A percentile compares a stretch with the other conserved stretches of the same genome.
Conservation (phyloP, 331 rosid species). For the Telfairia occidentalis region DNA sequence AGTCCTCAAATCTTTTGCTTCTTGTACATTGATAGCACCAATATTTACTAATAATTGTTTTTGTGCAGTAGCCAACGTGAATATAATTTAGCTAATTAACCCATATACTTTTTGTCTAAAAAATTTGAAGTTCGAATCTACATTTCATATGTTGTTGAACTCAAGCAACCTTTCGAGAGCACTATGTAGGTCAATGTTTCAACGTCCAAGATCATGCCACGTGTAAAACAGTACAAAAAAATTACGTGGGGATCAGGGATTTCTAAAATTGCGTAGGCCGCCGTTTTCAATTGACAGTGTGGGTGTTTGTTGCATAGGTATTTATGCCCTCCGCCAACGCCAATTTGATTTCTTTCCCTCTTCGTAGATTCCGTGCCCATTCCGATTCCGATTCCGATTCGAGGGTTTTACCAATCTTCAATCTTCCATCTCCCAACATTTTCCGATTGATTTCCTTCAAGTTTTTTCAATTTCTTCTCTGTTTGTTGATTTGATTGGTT, state of each 20-base stretch:
- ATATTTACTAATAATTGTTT: too few species aligned
- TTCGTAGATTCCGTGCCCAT: neutral
- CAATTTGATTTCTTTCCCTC: neutral
- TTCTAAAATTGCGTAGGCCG: neutral
- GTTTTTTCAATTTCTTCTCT: neutral
- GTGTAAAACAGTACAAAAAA: neutral
- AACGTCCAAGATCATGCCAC: neutral
- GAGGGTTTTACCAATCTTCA: neutral
- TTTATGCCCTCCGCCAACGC: neutral
- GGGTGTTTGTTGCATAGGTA: constrained; percentile 6
- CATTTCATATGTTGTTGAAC: too few species aligned
- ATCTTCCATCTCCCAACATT: neutral
- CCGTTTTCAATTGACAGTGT: neutral
- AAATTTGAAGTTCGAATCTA: too few species aligned
- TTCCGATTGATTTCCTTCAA: too few species aligned
- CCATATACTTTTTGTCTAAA: too few species aligned
- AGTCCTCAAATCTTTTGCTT: too few species aligned
- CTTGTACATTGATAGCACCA: too few species aligned
- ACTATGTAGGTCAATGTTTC: too few species aligned
- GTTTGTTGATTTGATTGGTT: too few species aligned
- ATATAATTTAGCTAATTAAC: too few species aligned
- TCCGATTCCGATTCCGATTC: neutral
- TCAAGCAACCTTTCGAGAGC: too few species aligned
- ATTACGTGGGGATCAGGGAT: neutral
- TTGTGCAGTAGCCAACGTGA: too few species aligned